Base-by-base conservation (phyloP, 129 eudicot species). In the Arctium lappa region DNA sequence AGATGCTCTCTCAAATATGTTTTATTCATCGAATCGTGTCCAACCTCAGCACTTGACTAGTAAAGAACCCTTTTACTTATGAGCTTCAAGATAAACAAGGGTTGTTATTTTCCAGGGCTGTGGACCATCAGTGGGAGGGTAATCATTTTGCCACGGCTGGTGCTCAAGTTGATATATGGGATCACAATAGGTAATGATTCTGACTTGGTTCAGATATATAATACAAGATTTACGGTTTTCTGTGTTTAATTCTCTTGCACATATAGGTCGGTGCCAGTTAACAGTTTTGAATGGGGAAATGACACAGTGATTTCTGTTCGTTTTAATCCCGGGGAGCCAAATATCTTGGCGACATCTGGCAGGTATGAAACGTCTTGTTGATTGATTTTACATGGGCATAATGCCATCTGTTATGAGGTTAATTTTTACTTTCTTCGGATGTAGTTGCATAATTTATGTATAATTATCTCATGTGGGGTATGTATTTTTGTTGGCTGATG, bases 131-230 rank as follows among this genome's bases (percentile, higher is more conserved):
- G 84, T 91, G 92, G 93, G 92, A 90, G 74, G 97, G 97, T 84
- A 84, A 85, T 48, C 88, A 85, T 63, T 95, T 95, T 89, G 99
- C 99, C 15, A 95, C 99, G 4, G 98, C 91, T 78, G 99, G 99
- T 85, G 93, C 97, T 84, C 99, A 91, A 88, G 92, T 95, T 63
- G 98, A 91, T 82, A 91, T 95, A 84, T 95, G 99, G 99, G 91
- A 95, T 85, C 99, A 91, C 87, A 93, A 90, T 85, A 91, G 99
- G 99, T 95, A 76, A 77, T 48, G 12, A 71, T 77, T 22, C 12
- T 50, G 42, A 30, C 12, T 44, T 65, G 1, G 42, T 80, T 62
- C 65, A 76, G 31, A 42, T 60, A 22, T 74, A 33, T 9, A 0
- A 8, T 65, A 34, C 39, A 69, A 16, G 30, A 46, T 44, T 27